Conservation (phyloP, 106 monocot species). For the Triglochin maritima region DNA sequence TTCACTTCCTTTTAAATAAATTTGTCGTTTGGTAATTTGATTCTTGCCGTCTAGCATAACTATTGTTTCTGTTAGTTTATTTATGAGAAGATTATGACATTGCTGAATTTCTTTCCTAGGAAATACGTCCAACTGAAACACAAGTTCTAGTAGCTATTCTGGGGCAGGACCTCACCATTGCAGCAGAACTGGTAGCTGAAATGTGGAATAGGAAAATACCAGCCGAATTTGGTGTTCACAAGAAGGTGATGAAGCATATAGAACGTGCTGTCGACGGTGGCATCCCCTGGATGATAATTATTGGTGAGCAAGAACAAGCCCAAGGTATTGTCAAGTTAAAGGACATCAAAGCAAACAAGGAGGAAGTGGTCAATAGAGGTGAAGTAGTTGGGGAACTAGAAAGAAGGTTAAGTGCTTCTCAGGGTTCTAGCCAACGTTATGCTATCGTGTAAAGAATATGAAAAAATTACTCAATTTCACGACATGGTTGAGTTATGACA, state of each 20-base stretch:
- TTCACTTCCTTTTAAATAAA: too few species aligned
- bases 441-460: background rate
- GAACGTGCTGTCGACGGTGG: slow-evolving; percentile 45
- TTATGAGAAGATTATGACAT: background rate
- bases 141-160: slow-evolving; percentile 85
- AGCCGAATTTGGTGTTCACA: slow-evolving; percentile 62
- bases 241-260: slow-evolving; percentile 69
- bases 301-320: slow-evolving; percentile 53
- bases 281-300: slow-evolving; percentile 74
- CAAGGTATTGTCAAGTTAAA: slow-evolving; percentile 64
- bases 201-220: slow-evolving; percentile 79
- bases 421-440: background rate
- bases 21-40: too few species aligned
- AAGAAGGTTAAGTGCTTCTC: background rate
- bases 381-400: slow-evolving; percentile 42
- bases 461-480: too few species aligned
- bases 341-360: slow-evolving; percentile 52
- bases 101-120: slow-evolving; percentile 22
- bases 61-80: too few species aligned
- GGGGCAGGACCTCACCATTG: slow-evolving; percentile 53
- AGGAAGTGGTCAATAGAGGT: slow-evolving; percentile 42
- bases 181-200: slow-evolving; percentile 57
- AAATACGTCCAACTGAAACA: slow-evolving; percentile 71
- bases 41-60: too few species aligned
- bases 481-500: too few species aligned